Evolutionary conservation across 1,139 yeast species (phyloP).

Genomic region (Lodderomyces jiufengensis): DNA sequence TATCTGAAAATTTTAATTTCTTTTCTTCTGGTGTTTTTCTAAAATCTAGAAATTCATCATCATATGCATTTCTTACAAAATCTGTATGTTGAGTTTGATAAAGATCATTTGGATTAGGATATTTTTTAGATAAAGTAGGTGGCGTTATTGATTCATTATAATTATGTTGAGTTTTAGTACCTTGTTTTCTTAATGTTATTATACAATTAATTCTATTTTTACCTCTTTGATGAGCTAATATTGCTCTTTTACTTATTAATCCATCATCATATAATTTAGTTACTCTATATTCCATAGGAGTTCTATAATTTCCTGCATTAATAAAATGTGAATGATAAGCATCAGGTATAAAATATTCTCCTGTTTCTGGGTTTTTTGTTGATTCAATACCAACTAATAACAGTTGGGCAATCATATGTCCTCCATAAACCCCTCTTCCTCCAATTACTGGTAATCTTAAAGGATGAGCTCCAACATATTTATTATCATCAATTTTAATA

Average conservation of each 20-base stretch:
- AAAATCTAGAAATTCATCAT: slow-evolving; percentile 35
- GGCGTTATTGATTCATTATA: slow-evolving; percentile 17
- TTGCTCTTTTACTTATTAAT: slow-evolving; percentile 23
- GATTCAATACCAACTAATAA: slow-evolving; percentile 58
- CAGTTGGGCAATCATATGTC: slow-evolving; percentile 72
- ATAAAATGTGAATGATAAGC: slow-evolving; percentile 42
- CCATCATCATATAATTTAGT: slow-evolving; percentile 40
- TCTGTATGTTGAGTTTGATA: slow-evolving; percentile 36
- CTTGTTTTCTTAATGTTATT: slow-evolving; percentile 24
- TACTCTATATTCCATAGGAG: slow-evolving; percentile 59
- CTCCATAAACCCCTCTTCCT: slow-evolving; percentile 78
- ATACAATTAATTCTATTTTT: slow-evolving; percentile 27
- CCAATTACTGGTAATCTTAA: slow-evolving; percentile 39
- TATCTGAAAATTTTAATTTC: slow-evolving; percentile 27
- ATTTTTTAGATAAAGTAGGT: slow-evolving; percentile 21
- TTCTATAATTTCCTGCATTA: slow-evolving; percentile 44
- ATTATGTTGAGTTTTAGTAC: slow-evolving; percentile 11
- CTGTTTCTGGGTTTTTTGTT: slow-evolving; percentile 17
- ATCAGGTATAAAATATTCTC: slow-evolving; percentile 29
- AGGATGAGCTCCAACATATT: slow-evolving; percentile 37
- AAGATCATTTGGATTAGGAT: slow-evolving; percentile 29
- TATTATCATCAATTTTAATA: slow-evolving; percentile 25
- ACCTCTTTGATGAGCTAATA: slow-evolving; percentile 31
- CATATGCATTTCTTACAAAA: slow-evolving; percentile 37
- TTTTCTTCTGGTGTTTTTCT: slow-evolving; percentile 36